Conservation (phyloP, 345 rosid species). For the Triadica sebifera region DNA sequence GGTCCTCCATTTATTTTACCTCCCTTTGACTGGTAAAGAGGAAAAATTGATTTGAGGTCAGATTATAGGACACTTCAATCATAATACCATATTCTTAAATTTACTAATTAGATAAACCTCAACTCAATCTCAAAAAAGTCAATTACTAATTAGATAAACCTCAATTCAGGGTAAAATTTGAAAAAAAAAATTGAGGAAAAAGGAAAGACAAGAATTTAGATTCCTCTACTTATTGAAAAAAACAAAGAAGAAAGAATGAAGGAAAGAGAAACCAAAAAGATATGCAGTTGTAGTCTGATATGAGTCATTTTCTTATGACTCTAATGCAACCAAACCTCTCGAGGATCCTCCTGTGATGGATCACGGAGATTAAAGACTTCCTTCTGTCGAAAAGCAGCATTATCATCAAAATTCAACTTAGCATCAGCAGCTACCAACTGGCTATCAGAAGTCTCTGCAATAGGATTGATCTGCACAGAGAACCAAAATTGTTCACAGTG, state of each 20-base stretch:
- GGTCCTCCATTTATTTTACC: background rate
- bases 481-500: no score
- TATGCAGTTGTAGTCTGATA: no score
- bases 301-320: background rate
- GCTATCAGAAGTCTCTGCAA: slow-evolving; percentile 84
- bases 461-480: slow-evolving; percentile 79
- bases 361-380: slow-evolving; percentile 77
- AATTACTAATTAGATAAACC: background rate
- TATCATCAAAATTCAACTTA: slow-evolving; percentile 95
- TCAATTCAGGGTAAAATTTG: background rate
- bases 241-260: no score
- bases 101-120: background rate
- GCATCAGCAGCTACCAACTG: slow-evolving; percentile 99
- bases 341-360: slow-evolving; percentile 96
- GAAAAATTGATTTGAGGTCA: background rate
- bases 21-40: background rate
- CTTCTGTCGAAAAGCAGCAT: slow-evolving; percentile 93
- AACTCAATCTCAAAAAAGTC: background rate
- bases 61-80: background rate
- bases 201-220: background rate
- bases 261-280: background rate
- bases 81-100: background rate
- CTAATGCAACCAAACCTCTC: slow-evolving; percentile 58
- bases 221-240: background rate
- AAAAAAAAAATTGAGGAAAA: background rate